Percentiles rank a stretch among this genome's conserved stretches.
Conservation (phyloP, 768 basidiomycete genomes). For the Neoboletus magnificus region DNA sequence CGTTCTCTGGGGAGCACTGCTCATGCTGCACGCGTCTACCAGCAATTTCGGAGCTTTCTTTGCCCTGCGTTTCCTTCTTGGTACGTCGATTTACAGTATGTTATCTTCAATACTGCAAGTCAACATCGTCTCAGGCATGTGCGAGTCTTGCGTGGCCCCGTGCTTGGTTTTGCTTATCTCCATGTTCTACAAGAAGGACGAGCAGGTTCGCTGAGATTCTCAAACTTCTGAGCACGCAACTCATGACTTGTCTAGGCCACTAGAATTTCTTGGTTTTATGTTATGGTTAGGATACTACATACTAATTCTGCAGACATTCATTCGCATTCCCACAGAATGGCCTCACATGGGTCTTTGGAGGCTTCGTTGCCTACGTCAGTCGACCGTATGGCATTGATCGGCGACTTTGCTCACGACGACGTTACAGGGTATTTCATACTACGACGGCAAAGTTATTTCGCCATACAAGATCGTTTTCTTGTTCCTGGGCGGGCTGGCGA, state of each 20-base stretch:
- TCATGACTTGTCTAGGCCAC: constrained; percentile 37
- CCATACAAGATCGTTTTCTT: constrained; percentile 63
- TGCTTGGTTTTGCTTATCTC: constrained; percentile 59
- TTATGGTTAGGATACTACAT: constrained; percentile 43
- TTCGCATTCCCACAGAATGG: constrained; percentile 44
- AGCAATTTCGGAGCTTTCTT: constrained; percentile 61
- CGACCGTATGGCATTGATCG: not conserved
- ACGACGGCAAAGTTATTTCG: constrained; percentile 43
- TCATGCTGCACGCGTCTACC: constrained; percentile 59
- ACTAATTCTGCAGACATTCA: not conserved
- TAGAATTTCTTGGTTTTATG: constrained; percentile 63
- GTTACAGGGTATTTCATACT: constrained; percentile 53
- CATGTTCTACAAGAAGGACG: constrained; percentile 69
- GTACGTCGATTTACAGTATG: constrained; percentile 28
- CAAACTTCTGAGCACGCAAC: not conserved
- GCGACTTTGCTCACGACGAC: not conserved
- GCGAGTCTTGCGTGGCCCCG: constrained; percentile 63
- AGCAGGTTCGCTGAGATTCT: constrained; percentile 40
- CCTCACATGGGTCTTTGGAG: constrained; percentile 57
- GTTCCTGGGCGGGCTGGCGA: constrained; percentile 57
- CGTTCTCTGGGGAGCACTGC: constrained; percentile 53
- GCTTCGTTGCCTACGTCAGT: constrained; percentile 59
- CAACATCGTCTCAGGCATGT: constrained; percentile 46
- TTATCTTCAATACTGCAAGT: not conserved
- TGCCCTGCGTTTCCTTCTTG: constrained; percentile 56